These are phyloP conservation scores for Pestalotiopsis fici DNA, from an alignment of 2,329 filamentous ascomycete species.

Conservation along the genomic window DNA sequence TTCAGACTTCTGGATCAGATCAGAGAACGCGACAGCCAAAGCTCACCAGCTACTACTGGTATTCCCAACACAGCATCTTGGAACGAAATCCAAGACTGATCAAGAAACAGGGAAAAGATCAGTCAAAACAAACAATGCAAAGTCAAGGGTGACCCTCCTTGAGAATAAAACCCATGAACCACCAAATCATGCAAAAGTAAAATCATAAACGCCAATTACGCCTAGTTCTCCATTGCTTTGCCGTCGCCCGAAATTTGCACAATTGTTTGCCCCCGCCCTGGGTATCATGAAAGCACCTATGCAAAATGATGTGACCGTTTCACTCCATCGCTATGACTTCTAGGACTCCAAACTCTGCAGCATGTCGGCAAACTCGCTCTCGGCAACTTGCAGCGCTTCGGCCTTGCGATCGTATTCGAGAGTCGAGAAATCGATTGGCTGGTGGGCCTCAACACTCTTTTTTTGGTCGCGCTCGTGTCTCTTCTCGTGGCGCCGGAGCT, in stretches of 20 bases:
- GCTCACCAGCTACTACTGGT: too few species aligned
- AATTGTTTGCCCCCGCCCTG: neutral
- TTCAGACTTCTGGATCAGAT: too few species aligned
- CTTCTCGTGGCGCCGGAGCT: conserved; percentile 57
- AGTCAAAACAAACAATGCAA: too few species aligned
- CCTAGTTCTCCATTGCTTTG: neutral
- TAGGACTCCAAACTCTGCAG: neutral
- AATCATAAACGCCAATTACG: too few species aligned
- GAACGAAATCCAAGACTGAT: too few species aligned
- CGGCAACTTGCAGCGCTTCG: neutral
- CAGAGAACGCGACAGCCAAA: too few species aligned
- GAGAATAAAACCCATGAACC: too few species aligned
- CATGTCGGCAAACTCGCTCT: neutral
- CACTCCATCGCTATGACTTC: neutral
- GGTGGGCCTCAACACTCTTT: conserved; percentile 14
- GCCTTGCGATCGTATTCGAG: neutral
- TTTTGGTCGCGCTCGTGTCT: conserved; percentile 24
- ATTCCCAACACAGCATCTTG: too few species aligned
- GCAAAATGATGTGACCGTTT: neutral
- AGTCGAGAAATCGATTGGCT: conserved; percentile 2
- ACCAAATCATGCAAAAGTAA: too few species aligned
- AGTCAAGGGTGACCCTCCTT: too few species aligned
- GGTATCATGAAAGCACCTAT: neutral
- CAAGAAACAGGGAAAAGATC: too few species aligned
- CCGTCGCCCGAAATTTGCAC: neutral